phyloP scores from a whole-genome alignment of 106 monocot species.

The Chionographis japonica region DNA sequence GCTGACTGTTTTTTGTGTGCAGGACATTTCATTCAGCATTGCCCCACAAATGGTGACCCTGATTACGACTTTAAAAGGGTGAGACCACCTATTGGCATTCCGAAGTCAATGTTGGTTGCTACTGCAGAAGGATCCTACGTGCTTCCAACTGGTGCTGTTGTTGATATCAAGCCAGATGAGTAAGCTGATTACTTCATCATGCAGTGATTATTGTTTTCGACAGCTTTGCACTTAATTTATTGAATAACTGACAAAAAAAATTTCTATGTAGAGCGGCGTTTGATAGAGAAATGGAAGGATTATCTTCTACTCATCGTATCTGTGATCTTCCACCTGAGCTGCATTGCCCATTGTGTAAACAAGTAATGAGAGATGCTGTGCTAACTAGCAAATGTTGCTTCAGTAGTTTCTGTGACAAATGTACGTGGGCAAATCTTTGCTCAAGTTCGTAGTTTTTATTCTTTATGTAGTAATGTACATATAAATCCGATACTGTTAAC shows the following conservation, averaged over 20 bases:
- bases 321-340: conserved; percentile 44
- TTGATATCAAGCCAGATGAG: conserved; percentile 93
- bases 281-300: conserved; percentile 42
- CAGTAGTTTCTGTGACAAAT: conserved; percentile 60
- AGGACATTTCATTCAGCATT: conserved; percentile 97
- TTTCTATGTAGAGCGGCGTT: conserved; percentile 35
- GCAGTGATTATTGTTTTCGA: neutral
- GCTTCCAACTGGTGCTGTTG: conserved; percentile 88
- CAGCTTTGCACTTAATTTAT: neutral
- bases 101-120: conserved; percentile 84
- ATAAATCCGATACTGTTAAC: no score
- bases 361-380: conserved; percentile 59
- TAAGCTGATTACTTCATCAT: conserved; percentile 20
- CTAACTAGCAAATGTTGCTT: conserved; percentile 62
- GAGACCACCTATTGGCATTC: conserved; percentile 87
- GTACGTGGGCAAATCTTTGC: conserved; percentile 17
- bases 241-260: neutral
- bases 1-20: neutral
- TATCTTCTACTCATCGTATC: conserved; percentile 21
- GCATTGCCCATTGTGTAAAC: conserved; percentile 53
- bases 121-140: conserved; percentile 95
- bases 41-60: conserved; percentile 85
- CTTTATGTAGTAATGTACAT: neutral
- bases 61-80: conserved; percentile 69
- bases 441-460: neutral